Evolutionary conservation across 441 rosid species (phyloP).

Genomic region (Hypseocharis bilobata): DNA sequence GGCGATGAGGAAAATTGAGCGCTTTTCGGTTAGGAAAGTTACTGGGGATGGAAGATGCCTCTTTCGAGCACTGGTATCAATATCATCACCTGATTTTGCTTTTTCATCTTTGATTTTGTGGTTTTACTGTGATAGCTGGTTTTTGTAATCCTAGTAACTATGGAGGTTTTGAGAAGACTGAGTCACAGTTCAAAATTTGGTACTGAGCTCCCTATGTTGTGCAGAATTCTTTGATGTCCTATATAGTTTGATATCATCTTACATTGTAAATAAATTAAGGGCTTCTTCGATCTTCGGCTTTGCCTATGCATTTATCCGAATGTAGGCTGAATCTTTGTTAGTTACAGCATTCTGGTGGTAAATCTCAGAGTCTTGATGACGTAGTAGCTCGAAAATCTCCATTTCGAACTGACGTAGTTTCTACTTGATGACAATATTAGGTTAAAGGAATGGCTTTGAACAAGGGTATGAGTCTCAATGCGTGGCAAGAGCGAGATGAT

Average conservation of each 20-base stretch:
- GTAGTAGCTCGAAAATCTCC: no score
- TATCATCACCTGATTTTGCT: not conserved
- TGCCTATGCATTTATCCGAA: not conserved
- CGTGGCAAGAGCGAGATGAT: constrained; percentile 60
- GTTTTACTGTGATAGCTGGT: not conserved
- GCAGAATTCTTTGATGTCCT: not conserved
- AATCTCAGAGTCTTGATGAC: no score
- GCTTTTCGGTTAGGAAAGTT: constrained; percentile 56
- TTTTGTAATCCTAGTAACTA: no score
- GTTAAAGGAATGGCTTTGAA: constrained; percentile 91
- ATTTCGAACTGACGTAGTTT: no score
- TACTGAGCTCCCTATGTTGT: not conserved
- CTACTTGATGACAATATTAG: constrained; percentile 29
- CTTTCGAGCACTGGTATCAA: constrained; percentile 78
- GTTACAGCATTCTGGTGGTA: not conserved
- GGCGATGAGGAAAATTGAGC: constrained; percentile 53
- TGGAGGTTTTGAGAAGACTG: no score
- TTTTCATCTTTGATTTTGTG: not conserved
- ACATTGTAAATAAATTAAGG: not conserved
- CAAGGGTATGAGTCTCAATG: constrained; percentile 48
- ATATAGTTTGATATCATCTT: no score
- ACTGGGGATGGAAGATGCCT: constrained; percentile 85
- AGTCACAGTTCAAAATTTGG: not conserved
- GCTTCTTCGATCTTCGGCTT: not conserved
- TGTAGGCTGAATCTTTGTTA: not conserved